Evolutionary conservation across 805 yeast genomes (phyloP), one percentile per base, ranked within the genome.

Genomic region (Saccharomycopsis sp.): DNA sequence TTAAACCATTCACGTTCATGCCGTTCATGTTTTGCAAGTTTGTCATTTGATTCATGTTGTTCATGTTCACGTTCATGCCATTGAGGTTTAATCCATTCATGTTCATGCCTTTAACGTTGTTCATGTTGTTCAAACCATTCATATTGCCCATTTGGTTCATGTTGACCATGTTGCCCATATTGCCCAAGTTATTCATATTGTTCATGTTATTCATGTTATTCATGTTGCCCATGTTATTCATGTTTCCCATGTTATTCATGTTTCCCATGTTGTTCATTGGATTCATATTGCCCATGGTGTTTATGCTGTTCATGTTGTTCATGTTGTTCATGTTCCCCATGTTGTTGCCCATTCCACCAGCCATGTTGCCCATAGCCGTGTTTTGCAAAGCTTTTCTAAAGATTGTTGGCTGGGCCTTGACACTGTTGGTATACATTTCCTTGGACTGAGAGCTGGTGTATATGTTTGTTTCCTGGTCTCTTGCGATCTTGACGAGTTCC

Each of bases 401-500:
- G 2, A 9, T 16, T n/a, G 17, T 13, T 9, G 43, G 39, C 22
- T 43, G 42, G 16, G n/a, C 17, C 18, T 40, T 43, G 35, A 43
- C 35, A 15, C 22, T 43, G 12, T 30, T 40, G n/a, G 39, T 37
- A 30, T 43, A 43, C 18, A 17, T 31, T 18, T 43, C 47, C 19
- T 39, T 39, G 20, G 36, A 26, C 10, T 7, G 23, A 9, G 43
- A 29, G 3, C 23, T 23, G 17, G 17, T 25, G 30, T 20, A 42
- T 5, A 33, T 20, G 18, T 29, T 33, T 16, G 13, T 37, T 23
- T 44, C 48, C 21, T 40, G 36, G 6, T 37, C 23, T 31, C 32
- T 38, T 4, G 48, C 48, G 8, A 41, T 17, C 22, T 38, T 41
- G 21, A 44, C 32, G 8, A 41, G 20, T 9, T 40, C 43, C 31